These are phyloP conservation scores for Phlebopus sp. DNA, from an alignment of 1,284 basidiomycete species.

Conservation along the genomic window DNA sequence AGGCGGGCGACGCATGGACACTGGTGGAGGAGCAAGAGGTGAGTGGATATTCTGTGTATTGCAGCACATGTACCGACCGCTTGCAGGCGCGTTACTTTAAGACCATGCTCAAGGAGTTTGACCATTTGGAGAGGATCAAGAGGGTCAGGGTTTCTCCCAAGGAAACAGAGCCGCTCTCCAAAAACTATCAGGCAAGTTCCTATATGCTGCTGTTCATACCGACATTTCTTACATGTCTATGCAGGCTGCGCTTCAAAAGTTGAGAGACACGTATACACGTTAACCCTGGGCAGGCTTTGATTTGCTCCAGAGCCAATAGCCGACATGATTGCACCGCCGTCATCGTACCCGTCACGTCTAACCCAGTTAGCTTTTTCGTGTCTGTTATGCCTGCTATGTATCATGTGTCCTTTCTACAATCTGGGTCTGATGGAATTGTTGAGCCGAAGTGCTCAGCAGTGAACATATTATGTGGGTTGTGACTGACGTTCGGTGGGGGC, in stretches of 20 bases:
- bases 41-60: background rate
- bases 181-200: constrained; percentile 62
- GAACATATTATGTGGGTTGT: too few relatives aligned
- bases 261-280: constrained; percentile 37
- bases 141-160: constrained; percentile 67
- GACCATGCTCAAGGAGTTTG: constrained; percentile 73
- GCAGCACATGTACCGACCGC: background rate
- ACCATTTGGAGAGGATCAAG: constrained; percentile 72
- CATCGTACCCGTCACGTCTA: background rate
- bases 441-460: too few relatives aligned
- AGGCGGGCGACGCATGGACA: constrained; percentile 87
- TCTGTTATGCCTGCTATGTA: too few relatives aligned
- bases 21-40: constrained; percentile 96
- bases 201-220: constrained; percentile 1
- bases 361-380: too few relatives aligned
- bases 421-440: too few relatives aligned
- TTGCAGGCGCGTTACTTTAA: constrained; percentile 85
- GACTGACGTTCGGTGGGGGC: too few relatives aligned
- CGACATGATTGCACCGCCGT: too few relatives aligned
- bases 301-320: too few relatives aligned
- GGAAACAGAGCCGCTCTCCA: constrained; percentile 54
- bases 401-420: too few relatives aligned
- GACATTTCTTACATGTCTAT: constrained; percentile 6
- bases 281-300: constrained; percentile 8
- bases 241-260: constrained; percentile 36